Conservation (phyloP, 352 stramenopile genomes). For the Pythium folliculosum region DNA sequence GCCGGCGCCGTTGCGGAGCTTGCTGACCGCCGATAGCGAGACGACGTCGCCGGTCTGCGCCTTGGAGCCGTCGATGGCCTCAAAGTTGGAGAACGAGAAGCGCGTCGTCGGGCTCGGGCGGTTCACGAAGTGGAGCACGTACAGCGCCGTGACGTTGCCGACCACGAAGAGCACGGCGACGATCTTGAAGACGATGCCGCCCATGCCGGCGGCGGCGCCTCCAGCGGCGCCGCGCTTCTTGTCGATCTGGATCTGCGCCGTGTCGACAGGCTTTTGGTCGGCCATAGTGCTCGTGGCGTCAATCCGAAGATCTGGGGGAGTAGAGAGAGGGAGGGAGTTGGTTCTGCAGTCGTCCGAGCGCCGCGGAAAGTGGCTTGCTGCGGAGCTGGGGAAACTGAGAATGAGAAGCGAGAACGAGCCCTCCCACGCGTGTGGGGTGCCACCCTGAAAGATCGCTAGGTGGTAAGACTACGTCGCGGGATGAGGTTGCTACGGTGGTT, state of each 20-base stretch:
- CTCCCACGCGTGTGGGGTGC: no score
- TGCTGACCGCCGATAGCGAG: slow-evolving; percentile 26
- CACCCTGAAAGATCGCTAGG: no score
- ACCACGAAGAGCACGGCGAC: slow-evolving; percentile 59
- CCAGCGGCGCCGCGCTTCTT: slow-evolving; percentile 9
- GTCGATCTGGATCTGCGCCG: slow-evolving; percentile 49
- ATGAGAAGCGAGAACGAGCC: no score
- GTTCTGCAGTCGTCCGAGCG: slow-evolving; percentile 10
- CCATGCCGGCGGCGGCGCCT: background rate
- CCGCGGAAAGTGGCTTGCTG: slow-evolving; percentile 9
- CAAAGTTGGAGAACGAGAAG: slow-evolving; percentile 44
- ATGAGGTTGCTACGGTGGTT: background rate
- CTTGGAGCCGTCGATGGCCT: slow-evolving; percentile 18
- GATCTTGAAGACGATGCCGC: slow-evolving; percentile 21
- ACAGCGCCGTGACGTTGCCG: slow-evolving; percentile 60
- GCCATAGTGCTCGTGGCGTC: slow-evolving; percentile 3
- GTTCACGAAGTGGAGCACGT: slow-evolving; percentile 66
- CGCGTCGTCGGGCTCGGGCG: slow-evolving; percentile 40
- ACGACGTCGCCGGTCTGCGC: slow-evolving; percentile 37
- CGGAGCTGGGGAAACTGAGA: slow-evolving; percentile 24
- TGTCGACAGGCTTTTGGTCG: slow-evolving; percentile 42
- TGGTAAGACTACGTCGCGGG: background rate
- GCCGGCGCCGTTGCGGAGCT: slow-evolving; percentile 55
- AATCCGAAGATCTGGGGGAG: background rate
- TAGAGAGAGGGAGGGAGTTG: background rate